phyloP scores from a whole-genome alignment of 352 stramenopile genomes.

The Phytopythium ostracodes region DNA sequence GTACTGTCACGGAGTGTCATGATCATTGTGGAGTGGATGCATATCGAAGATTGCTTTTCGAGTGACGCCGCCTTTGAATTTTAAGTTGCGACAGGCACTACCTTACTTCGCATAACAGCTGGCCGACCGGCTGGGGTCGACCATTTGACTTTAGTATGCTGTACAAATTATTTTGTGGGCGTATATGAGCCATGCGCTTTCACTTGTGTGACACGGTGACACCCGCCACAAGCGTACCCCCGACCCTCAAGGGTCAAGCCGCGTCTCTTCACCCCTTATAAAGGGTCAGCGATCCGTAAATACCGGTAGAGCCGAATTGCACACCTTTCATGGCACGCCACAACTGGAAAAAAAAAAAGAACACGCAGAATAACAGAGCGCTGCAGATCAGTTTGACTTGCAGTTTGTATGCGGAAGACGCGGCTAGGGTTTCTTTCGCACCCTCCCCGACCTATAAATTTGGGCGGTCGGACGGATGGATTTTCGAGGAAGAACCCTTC shows the following conservation, averaged over 20 bases:
- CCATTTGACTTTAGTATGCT: background rate
- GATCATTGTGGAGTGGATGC: too few species aligned
- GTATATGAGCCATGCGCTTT: background rate
- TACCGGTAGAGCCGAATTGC: too few species aligned
- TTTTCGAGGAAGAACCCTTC: background rate
- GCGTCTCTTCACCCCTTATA: too few species aligned
- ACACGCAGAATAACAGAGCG: background rate
- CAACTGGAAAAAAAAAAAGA: background rate
- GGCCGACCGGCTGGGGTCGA: background rate
- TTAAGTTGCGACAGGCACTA: background rate
- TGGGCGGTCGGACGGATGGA: background rate
- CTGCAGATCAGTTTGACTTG: background rate
- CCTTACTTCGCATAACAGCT: constrained; percentile 1
- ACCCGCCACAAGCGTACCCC: too few species aligned
- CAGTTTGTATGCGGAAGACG: background rate
- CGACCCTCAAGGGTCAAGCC: too few species aligned
- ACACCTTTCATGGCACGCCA: too few species aligned
- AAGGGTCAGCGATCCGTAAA: too few species aligned
- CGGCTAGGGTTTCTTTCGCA: constrained; percentile 1
- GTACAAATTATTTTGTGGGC: background rate
- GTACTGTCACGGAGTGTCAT: too few species aligned
- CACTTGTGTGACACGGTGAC: too few species aligned
- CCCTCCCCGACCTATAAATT: background rate
- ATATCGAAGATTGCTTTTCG: background rate
- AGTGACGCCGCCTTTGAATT: background rate